Percentiles rank a stretch among this genome's conserved stretches.
These are phyloP conservation scores for Fraxinus pennsylvanica DNA, from an alignment of 257 asterid genomes.

Conservation along the genomic window DNA sequence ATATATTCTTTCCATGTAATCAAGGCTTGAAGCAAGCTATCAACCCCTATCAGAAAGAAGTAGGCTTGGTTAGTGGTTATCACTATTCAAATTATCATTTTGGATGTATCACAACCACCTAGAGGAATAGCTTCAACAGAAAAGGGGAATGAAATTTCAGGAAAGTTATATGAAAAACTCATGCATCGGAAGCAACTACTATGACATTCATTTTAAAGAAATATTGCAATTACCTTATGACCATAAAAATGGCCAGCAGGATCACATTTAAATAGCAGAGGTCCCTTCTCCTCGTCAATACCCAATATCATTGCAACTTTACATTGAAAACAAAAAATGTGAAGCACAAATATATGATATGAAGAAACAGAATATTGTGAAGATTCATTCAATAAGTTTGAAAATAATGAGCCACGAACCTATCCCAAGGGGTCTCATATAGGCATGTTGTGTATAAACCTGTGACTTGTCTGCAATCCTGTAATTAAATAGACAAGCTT, in stretches of 20 bases:
- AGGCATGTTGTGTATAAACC: slow-evolving; percentile 98
- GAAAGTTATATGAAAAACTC: not conserved
- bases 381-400: not conserved
- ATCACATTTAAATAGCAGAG: slow-evolving; percentile 97
- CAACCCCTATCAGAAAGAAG: not conserved
- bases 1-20: not conserved
- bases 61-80: not conserved
- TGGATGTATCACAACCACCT: not conserved
- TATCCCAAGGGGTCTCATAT: slow-evolving; percentile 99
- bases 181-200: slow-evolving; percentile 7
- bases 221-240: slow-evolving; percentile 67
- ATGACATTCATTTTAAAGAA: slow-evolving; percentile 11
- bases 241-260: slow-evolving; percentile 99
- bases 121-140: not conserved
- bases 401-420: slow-evolving; percentile 54
- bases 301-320: slow-evolving; percentile 96
- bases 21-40: not conserved
- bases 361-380: slow-evolving; percentile 15
- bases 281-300: slow-evolving; percentile 92
- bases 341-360: slow-evolving; percentile 7
- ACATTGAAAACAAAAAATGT: slow-evolving; percentile 20
- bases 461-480: slow-evolving; percentile 99
- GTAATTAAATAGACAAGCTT: slow-evolving; percentile 31
- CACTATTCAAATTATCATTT: not conserved
- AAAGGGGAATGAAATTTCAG: not conserved